Conservation (phyloP, 345 rosid species). For the Rhodomyrtus tomentosa region DNA sequence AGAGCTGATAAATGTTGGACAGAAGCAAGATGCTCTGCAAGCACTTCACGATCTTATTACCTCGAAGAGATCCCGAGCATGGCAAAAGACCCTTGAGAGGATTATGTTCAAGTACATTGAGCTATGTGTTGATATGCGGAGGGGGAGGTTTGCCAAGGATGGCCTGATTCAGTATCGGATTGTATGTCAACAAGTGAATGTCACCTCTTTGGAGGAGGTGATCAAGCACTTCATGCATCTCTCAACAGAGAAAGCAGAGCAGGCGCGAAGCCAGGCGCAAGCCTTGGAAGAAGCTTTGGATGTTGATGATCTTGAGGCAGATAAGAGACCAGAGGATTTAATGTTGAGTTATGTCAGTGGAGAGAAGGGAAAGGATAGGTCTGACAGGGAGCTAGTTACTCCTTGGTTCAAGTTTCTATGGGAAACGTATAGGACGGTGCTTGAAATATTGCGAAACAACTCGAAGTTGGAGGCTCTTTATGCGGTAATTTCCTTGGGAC, state of each 20-base stretch:
- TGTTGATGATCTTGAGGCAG: slow-evolving; percentile 99
- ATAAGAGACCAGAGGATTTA: slow-evolving; percentile 89
- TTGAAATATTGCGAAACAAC: slow-evolving; percentile 88
- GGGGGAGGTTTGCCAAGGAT: slow-evolving; percentile 93
- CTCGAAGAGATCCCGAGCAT: slow-evolving; percentile 84
- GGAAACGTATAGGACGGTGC: slow-evolving; percentile 99
- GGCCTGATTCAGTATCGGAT: slow-evolving; percentile 92
- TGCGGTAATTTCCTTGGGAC: slow-evolving; percentile 48
- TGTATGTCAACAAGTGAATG: slow-evolving; percentile 95
- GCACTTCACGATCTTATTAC: slow-evolving; percentile 86
- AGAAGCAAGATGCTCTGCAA: slow-evolving; percentile 93
- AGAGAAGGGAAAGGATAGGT: slow-evolving; percentile 98
- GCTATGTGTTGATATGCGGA: slow-evolving; percentile 90
- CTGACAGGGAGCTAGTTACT: slow-evolving; percentile 93
- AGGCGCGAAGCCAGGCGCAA: slow-evolving; percentile 86
- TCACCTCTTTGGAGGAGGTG: slow-evolving; percentile 92
- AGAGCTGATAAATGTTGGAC: slow-evolving; percentile 97
- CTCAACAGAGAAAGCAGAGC: slow-evolving; percentile 94
- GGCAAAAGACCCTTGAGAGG: slow-evolving; percentile 88
- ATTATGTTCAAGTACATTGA: slow-evolving; percentile 96
- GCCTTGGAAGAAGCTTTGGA: slow-evolving; percentile 98
- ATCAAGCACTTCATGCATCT: slow-evolving; percentile 94
- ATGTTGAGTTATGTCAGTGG: slow-evolving; percentile 99
- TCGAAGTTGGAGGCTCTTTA: slow-evolving; percentile 95
- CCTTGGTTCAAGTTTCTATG: slow-evolving; percentile 99